These are phyloP conservation scores for Lentinula aciculospora DNA, from an alignment of 768 basidiomycete genomes.

Conservation along the genomic window DNA sequence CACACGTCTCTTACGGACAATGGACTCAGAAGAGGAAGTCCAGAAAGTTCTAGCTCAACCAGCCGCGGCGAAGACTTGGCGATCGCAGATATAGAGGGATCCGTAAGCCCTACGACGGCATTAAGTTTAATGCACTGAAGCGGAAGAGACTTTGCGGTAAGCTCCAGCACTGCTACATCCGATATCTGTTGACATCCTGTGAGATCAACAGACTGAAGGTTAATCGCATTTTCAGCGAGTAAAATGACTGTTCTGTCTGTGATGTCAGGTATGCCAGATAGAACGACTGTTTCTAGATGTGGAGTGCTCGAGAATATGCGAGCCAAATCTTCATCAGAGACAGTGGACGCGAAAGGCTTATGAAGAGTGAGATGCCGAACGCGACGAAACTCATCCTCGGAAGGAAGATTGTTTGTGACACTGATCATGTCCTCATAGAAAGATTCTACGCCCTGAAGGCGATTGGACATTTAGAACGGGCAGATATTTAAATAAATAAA, in stretches of 20 bases:
- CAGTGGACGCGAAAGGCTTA: slow-evolving; percentile 20
- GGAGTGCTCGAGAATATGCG: slow-evolving; percentile 52
- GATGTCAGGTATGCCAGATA: slow-evolving; percentile 62
- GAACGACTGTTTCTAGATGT: slow-evolving; percentile 59
- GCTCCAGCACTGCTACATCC: slow-evolving; percentile 68
- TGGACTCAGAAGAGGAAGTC: slow-evolving; percentile 63
- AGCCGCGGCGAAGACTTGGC: slow-evolving; percentile 72
- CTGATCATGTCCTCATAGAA: slow-evolving; percentile 55
- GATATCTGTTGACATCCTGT: slow-evolving; percentile 71
- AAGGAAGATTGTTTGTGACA: slow-evolving; percentile 50
- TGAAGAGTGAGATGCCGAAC: slow-evolving; percentile 57
- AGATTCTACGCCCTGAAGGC: slow-evolving; percentile 15
- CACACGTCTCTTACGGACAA: slow-evolving; percentile 77
- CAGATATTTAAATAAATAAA: slow-evolving; percentile 5
- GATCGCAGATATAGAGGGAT: slow-evolving; percentile 59
- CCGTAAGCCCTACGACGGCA: slow-evolving; percentile 58
- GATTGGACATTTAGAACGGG: background rate
- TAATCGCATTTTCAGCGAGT: slow-evolving; percentile 56
- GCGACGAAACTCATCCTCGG: slow-evolving; percentile 50
- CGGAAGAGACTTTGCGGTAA: slow-evolving; percentile 62
- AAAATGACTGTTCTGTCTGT: slow-evolving; percentile 65
- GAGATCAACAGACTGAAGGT: slow-evolving; percentile 72
- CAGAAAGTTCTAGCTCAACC: slow-evolving; percentile 74
- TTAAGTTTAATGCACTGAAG: slow-evolving; percentile 74
- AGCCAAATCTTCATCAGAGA: slow-evolving; percentile 53